Evolutionary conservation across 108 stramenopile genomes (phyloP), one percentile per base, ranked within the genome.

Genomic region (Skeletonema potamos): DNA sequence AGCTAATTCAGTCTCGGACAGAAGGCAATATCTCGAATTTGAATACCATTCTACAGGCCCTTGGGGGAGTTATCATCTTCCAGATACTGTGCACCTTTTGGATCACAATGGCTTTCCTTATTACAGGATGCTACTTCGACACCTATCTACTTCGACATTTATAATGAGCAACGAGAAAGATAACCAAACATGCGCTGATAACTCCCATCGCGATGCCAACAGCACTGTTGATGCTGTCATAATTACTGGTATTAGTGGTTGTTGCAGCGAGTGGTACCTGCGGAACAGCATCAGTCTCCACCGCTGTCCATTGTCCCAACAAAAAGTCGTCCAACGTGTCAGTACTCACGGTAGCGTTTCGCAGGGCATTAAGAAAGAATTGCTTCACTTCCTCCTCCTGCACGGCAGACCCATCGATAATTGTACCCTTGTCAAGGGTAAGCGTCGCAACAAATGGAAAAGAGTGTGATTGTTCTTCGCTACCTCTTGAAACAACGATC

Each of bases 21-120:
- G 71, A 11, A 72, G 62, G 8, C 13, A 55, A 11, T 69, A 69
- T 24, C 57, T 69, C 41, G 68, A 69, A 26, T 69, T 69, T 69
- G 68, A 69, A 34, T 69, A 59, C n/a, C n/a, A 11, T 2, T 27
- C 8, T 37, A 18, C 22, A 36, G 58, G 39, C 22, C n/a, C n/a
- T n/a, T n/a, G n/a, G n/a, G n/a, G n/a, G n/a, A n/a, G n/a, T n/a
- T n/a, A n/a, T n/a, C n/a, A n/a, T n/a, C n/a, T 69, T 3, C 68
- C 13, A 28, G 68, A 69, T 69, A 58, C 27, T 44, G 41, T 69
- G 7, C 28, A 36, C 7, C 58, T 69, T 17, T 55, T 69, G 36
- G 58, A 69, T 58, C 11, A 20, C 26, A 68, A 20, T 58, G 68
- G 68, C 20, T 69, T 69, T n/a, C 58, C 68, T 26, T 6, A 69